Conservation (phyloP, 2,329 filamentous ascomycete genomes). For the Sporothrix curviconia region DNA sequence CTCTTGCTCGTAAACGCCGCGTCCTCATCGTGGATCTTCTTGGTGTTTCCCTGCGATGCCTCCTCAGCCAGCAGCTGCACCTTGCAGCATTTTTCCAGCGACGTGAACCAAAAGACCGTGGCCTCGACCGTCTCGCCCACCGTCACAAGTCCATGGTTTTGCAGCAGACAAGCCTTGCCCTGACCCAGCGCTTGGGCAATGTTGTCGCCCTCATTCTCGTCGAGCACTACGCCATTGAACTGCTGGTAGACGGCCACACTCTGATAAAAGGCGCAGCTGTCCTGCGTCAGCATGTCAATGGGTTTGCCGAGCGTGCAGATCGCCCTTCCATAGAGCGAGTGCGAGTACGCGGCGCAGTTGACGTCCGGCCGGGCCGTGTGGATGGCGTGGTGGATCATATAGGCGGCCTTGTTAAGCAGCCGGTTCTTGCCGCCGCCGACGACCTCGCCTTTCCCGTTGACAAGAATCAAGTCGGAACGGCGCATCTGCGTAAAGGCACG, state of each 20-base stretch:
- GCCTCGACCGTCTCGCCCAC: constrained; percentile 56
- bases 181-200: constrained; percentile 48
- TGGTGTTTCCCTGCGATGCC: constrained; percentile 45
- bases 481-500: constrained; percentile 13
- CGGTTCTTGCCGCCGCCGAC: constrained; percentile 52
- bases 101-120: constrained; percentile 52
- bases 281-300: constrained; percentile 56
- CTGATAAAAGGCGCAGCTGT: constrained; percentile 50
- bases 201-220: constrained; percentile 46
- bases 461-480: constrained; percentile 51
- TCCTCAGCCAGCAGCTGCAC: constrained; percentile 53
- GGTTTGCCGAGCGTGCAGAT: constrained; percentile 52
- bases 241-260: constrained; percentile 32
- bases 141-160: constrained; percentile 56
- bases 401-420: constrained; percentile 28
- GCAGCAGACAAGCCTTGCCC: constrained; percentile 45
- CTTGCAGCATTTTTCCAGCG: constrained; percentile 53
- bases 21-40: constrained; percentile 63
- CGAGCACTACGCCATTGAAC: constrained; percentile 53
- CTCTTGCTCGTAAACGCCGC: constrained; percentile 61
- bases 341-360: constrained; percentile 41
- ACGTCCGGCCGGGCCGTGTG: constrained; percentile 43
- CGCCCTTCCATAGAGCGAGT: constrained; percentile 40
- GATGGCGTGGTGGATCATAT: constrained; percentile 45
- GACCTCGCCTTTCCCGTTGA: constrained; percentile 54